These are phyloP conservation scores for Talaromyces amestolkiae DNA, from an alignment of 2,329 filamentous ascomycete genomes.

Conservation along the genomic window DNA sequence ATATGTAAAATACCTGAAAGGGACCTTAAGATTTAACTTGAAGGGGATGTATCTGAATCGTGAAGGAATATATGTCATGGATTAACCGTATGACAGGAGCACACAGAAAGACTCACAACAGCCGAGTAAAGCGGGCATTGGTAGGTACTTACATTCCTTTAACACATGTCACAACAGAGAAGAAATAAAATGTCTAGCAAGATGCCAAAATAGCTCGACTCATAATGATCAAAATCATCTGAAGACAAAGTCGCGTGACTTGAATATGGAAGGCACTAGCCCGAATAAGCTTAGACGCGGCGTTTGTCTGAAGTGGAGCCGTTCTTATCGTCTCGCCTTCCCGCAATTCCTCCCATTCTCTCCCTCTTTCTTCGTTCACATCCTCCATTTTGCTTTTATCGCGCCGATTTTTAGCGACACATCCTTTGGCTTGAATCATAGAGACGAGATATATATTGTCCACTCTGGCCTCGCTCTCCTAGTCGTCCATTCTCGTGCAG, in stretches of 20 bases:
- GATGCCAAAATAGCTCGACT: background rate
- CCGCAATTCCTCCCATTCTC: background rate
- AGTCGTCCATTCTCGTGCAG: background rate
- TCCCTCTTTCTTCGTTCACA: background rate
- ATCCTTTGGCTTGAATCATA: background rate
- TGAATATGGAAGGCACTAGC: background rate
- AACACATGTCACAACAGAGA: background rate
- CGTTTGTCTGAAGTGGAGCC: background rate
- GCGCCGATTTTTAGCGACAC: background rate
- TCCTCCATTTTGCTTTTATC: background rate
- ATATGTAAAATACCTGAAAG: no score
- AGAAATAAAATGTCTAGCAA: background rate
- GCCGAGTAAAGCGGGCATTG: background rate
- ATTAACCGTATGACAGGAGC: no score
- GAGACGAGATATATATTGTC: background rate
- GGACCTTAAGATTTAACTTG: no score
- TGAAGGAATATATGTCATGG: background rate
- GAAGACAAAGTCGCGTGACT: slow-evolving; percentile 3
- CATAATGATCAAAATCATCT: background rate
- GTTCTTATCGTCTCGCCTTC: background rate
- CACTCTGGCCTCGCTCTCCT: background rate
- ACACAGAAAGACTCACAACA: background rate
- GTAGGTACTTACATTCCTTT: background rate
- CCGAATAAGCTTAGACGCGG: background rate
- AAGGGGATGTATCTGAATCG: background rate